Evolutionary conservation across 179 eudicot genomes (phyloP), one percentile per base, ranked within the genome.

Genomic region (Silene coronaria): DNA sequence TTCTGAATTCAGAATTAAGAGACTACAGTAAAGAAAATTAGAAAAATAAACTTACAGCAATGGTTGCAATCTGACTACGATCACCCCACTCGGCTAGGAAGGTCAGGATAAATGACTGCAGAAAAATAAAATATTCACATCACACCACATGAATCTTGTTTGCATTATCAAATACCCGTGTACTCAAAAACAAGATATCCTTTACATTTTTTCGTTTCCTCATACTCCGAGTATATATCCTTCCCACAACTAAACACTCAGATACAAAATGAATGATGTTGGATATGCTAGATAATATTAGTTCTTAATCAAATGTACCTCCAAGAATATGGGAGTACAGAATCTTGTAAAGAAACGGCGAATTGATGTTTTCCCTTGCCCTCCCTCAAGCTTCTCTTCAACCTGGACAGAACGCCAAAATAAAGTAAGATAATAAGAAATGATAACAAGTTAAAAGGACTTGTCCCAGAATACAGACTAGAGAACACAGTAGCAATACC

Each of bases 11-110:
- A 42, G 48, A 42, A 42, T 11, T 11, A 11, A 42, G 8, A 8
- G 38, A 21, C 17, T 12, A 7, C 23, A 10, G 36, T 53, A 64
- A 62, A 30, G 22, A 23, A 67, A 82, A 34, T 79, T 19, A 30
- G 22, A 23, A 67, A 82, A 34, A 80, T 19, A 14, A 86, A 74
- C 98, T 91, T 90, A 96, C 98, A 64, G 99, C 99, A 82, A 96
- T 96, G 73, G 98, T 96, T 24, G 99, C 98, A 61, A 93, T 96
- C 87, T 96, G 99, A 82, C 99, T 96, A 77, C 98, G 98, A 74
- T 96, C 99, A 6, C 99, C 99, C 99, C 99, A 96, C 78, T 96
- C 99, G n/a, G 99, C 99, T 71, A 96, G 84, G 86, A 96, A 96
- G 75, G 99, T 96, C 81, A 96, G 87, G 53, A 96, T 93, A 71